Percentiles rank a stretch among this genome's conserved stretches.
These are phyloP conservation scores for Xylaria sp. DNA, from an alignment of 495 filamentous ascomycete genomes.

Conservation along the genomic window DNA sequence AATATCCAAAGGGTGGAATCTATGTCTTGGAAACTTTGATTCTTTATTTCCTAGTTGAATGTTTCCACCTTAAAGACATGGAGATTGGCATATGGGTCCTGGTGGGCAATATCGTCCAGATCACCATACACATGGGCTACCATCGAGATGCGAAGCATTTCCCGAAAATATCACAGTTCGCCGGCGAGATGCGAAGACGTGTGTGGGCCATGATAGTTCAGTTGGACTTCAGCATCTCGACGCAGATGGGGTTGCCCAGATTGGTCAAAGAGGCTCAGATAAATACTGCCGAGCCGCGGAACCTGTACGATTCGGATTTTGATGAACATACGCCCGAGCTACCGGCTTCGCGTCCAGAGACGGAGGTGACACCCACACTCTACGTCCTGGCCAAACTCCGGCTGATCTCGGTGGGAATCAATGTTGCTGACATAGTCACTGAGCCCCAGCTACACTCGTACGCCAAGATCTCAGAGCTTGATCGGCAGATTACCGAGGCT, in stretches of 20 bases:
- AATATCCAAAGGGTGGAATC: conserved; percentile 40
- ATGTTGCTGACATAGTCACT: conserved; percentile 49
- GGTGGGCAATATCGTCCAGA: conserved; percentile 38
- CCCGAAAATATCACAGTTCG: conserved; percentile 52
- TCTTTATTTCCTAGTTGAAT: conserved; percentile 36
- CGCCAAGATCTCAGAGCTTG: conserved; percentile 44
- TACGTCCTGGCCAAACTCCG: conserved; percentile 52
- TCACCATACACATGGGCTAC: conserved; percentile 60
- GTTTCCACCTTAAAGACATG: conserved; percentile 30
- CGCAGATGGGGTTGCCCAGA: conserved; percentile 49
- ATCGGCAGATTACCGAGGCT: conserved; percentile 40
- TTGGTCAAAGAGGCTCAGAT: conserved; percentile 41
- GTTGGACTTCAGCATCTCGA: conserved; percentile 44
- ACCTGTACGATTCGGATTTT: conserved; percentile 53
- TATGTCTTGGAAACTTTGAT: conserved; percentile 43
- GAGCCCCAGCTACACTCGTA: conserved; percentile 40
- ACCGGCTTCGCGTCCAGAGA: conserved; percentile 46
- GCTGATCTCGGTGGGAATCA: conserved; percentile 35
- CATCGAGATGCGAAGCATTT: conserved; percentile 60
- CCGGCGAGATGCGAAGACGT: conserved; percentile 50
- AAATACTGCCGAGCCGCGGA: conserved; percentile 52
- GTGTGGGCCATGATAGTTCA: conserved; percentile 47
- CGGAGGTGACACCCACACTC: conserved; percentile 44
- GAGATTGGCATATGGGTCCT: conserved; percentile 38
- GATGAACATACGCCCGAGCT: conserved; percentile 44